Percentiles rank a stretch among this genome's conserved stretches.
These are phyloP conservation scores for Claviceps fusiformis DNA, from an alignment of 2,329 filamentous ascomycete genomes.

Conservation along the genomic window DNA sequence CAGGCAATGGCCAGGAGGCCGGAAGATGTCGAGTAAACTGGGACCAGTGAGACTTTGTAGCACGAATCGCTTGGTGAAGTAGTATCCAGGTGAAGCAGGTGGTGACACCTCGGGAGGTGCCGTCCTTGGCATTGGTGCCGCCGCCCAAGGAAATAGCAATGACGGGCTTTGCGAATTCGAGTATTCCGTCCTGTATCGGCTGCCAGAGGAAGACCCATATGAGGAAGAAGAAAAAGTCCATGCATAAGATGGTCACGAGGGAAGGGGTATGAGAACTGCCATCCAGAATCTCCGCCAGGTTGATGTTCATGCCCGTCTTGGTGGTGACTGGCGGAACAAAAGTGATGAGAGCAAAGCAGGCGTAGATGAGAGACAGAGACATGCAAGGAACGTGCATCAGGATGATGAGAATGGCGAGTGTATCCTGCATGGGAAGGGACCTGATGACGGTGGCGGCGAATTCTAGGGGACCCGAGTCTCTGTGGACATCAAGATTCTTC, in stretches of 20 bases:
- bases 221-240: slow-evolving; percentile 71
- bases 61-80: slow-evolving; percentile 37
- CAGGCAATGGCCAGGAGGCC: slow-evolving; percentile 30
- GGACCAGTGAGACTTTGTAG: slow-evolving; percentile 35
- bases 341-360: slow-evolving; percentile 82
- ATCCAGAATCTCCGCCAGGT: slow-evolving; percentile 83
- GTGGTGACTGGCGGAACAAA: slow-evolving; percentile 76
- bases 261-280: slow-evolving; percentile 77
- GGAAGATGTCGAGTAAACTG: slow-evolving; percentile 32
- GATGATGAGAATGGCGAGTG: slow-evolving; percentile 91
- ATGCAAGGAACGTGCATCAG: slow-evolving; percentile 84
- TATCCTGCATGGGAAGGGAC: slow-evolving; percentile 84
- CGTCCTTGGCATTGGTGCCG: slow-evolving; percentile 55
- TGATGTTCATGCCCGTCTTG: slow-evolving; percentile 65
- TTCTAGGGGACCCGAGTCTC: slow-evolving; percentile 59
- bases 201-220: slow-evolving; percentile 82
- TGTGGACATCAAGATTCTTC: slow-evolving; percentile 54
- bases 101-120: slow-evolving; percentile 57
- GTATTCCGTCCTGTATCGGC: slow-evolving; percentile 72
- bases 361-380: slow-evolving; percentile 77
- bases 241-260: slow-evolving; percentile 67
- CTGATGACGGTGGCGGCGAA: slow-evolving; percentile 76
- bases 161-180: slow-evolving; percentile 85
- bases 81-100: slow-evolving; percentile 57
- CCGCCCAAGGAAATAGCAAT: slow-evolving; percentile 85